Base-by-base conservation (phyloP, 371 early-diverging fungal genomes). In the Rhizopus sp. region DNA sequence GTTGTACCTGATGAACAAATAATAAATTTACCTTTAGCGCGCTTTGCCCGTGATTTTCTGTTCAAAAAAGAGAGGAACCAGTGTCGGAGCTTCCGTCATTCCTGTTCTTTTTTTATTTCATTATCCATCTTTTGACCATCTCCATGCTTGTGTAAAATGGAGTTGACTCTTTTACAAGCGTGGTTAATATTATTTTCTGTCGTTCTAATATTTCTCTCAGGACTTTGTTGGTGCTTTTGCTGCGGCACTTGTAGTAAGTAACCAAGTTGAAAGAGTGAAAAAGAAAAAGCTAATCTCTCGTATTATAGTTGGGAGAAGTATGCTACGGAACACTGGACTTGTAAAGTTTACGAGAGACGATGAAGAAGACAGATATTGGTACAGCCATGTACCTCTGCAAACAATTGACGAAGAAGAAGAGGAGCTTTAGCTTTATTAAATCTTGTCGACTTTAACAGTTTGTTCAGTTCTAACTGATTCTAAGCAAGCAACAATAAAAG, bases 231-330 rank as follows among this genome's bases (percentile, higher is more conserved):
- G 73, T 73, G 73, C 15, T 77, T 77, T 54, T 77, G 73, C 17
- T 77, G 77, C 46, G 77, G 77, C 5, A 73, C 77, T 33, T 77
- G 77, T 53, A 72, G 77, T 77, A 69, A 57, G 53, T 44, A n/a
- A n/a, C 1, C 10, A 42, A 42, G 16, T 42, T 23, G 23, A 23
- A 23, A 23, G 13, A 7, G 13, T 10, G 38, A 1, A 44, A n/a
- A n/a, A 6, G n/a, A 34, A 8, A 23, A 53, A 7, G 2, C 44
- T 12, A 34, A 35, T 5, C 16, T 32, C 3, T 33, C 13, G 17
- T 40, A 15, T n/a, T n/a, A n/a, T 44, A 70, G 70, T 70, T 3
- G 70, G 70, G n/a, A 55, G 63, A 60, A 66, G 61, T 37, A 23
- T 70, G 29, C 44, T 70, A 16, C 60, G 66, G 13, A 55, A 60